Percentiles rank a stretch among this genome's conserved stretches.
phyloP scores from a whole-genome alignment of 1,284 basidiomycete species.

The Amylostereum areolatum region DNA sequence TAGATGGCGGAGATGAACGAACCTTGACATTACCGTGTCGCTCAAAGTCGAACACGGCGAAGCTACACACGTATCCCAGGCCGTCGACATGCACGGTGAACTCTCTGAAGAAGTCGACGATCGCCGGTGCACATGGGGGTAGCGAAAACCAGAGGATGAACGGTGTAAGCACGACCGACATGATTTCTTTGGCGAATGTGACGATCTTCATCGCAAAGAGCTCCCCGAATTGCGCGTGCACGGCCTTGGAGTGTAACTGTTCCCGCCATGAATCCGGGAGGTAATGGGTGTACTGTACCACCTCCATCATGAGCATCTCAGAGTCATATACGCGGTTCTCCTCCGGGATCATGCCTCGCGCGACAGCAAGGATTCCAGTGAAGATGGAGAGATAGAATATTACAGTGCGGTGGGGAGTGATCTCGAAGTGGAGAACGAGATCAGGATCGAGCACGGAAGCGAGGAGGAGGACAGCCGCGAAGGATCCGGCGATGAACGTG shows the following conservation, averaged over 20 bases:
- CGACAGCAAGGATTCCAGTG: conserved; percentile 81
- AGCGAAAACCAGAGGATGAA: conserved; percentile 92
- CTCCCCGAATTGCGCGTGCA: conserved; percentile 84
- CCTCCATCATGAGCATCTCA: conserved; percentile 85
- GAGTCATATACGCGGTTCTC: conserved; percentile 93
- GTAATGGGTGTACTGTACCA: conserved; percentile 93
- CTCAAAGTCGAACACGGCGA: conserved; percentile 97
- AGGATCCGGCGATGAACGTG: conserved; percentile 93
- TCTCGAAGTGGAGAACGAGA: conserved; percentile 89
- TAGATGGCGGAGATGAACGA: conserved; percentile 12
- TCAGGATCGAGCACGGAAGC: conserved; percentile 91
- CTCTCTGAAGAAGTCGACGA: conserved; percentile 95
- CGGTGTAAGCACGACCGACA: conserved; percentile 90
- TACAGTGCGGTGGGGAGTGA: conserved; percentile 89
- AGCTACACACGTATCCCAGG: conserved; percentile 94
- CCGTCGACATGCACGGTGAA: conserved; percentile 96
- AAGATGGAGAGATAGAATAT: conserved; percentile 92
- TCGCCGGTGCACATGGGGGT: conserved; percentile 80
- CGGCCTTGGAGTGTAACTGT: conserved; percentile 83
- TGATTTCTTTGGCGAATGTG: conserved; percentile 83
- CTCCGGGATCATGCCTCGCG: conserved; percentile 93
- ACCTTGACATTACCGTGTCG: conserved; percentile 85
- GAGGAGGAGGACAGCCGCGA: conserved; percentile 89
- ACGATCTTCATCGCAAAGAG: conserved; percentile 86
- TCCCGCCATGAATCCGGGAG: conserved; percentile 90